Evolutionary conservation across 2,329 filamentous ascomycete species (phyloP).

Genomic region (Colletotrichum sp.): DNA sequence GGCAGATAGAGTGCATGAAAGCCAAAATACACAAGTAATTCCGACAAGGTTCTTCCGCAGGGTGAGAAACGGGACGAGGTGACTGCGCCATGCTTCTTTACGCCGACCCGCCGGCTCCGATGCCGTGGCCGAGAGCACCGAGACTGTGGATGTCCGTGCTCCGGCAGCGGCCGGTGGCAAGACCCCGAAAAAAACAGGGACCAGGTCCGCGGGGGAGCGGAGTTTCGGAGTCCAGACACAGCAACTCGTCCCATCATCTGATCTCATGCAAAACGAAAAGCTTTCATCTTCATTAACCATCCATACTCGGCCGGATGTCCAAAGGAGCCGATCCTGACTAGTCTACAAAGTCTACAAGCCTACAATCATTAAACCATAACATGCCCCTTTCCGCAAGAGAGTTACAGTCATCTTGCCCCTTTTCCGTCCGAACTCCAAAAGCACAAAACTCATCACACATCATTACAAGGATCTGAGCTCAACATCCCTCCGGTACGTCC

Average conservation of each 20-base stretch:
- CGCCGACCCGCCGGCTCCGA: background rate
- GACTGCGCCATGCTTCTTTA: background rate
- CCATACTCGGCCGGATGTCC: background rate
- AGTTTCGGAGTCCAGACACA: background rate
- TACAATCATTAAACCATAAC: background rate
- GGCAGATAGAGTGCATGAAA: background rate
- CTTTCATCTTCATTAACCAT: background rate
- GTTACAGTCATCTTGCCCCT: background rate
- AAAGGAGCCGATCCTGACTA: background rate
- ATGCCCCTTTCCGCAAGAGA: background rate
- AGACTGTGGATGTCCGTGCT: background rate
- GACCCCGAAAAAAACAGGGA: background rate
- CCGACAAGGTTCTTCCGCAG: background rate
- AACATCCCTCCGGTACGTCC: slow-evolving; percentile 20
- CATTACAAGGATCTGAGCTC: slow-evolving; percentile 4
- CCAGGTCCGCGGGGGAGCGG: background rate
- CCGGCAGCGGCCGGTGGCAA: background rate
- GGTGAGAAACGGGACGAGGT: background rate
- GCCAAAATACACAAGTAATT: background rate
- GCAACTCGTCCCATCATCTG: background rate
- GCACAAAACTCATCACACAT: background rate
- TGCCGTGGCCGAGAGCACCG: background rate
- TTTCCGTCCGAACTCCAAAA: background rate
- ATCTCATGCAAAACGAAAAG: background rate
- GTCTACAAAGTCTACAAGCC: background rate